Evolutionary conservation across 2,329 filamentous ascomycete species (phyloP).

Genomic region (Claviceps sp.): DNA sequence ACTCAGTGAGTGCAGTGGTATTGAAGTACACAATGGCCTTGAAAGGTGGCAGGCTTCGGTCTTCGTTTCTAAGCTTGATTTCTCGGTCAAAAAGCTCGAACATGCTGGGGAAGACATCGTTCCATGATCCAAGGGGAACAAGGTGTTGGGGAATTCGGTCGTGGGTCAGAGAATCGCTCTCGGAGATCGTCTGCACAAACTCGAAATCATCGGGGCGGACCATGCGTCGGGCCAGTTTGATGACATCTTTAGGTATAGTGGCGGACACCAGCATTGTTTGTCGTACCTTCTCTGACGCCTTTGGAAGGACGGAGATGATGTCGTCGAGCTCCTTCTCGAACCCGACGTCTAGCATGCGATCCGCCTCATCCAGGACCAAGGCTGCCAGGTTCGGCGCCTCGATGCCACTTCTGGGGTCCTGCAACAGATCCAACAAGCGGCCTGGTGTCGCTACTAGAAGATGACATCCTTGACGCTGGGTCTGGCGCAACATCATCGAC

Average conservation of each 20-base stretch:
- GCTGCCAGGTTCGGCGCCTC: conserved; percentile 73
- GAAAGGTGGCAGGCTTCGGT: conserved; percentile 47
- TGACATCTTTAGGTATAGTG: conserved; percentile 75
- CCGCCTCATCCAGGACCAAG: conserved; percentile 90
- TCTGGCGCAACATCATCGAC: conserved; percentile 47
- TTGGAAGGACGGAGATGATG: conserved; percentile 51
- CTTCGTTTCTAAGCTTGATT: conserved; percentile 23
- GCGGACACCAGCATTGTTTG: conserved; percentile 95
- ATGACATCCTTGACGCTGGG: conserved; percentile 68
- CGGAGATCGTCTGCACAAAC: conserved; percentile 76
- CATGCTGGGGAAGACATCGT: conserved; percentile 64
- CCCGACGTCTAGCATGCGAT: conserved; percentile 95
- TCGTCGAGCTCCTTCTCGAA: conserved; percentile 53
- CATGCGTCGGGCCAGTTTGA: conserved; percentile 61
- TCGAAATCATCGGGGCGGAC: conserved; percentile 71
- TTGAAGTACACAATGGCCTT: conserved; percentile 95
- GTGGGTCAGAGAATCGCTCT: conserved; percentile 76
- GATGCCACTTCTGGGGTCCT: conserved; percentile 49
- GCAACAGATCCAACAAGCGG: conserved; percentile 68
- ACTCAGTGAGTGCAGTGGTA: conserved; percentile 58
- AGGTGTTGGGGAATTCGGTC: conserved; percentile 69
- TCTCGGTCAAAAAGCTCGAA: conserved; percentile 61
- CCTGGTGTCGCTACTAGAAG: conserved; percentile 85
- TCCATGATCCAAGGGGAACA: conserved; percentile 51
- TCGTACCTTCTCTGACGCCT: conserved; percentile 47